A percentile compares a stretch with the other conserved stretches of the same genome.
Evolutionary conservation across 352 stramenopile species (phyloP).

Genomic region (Pythium grandisporangium): DNA sequence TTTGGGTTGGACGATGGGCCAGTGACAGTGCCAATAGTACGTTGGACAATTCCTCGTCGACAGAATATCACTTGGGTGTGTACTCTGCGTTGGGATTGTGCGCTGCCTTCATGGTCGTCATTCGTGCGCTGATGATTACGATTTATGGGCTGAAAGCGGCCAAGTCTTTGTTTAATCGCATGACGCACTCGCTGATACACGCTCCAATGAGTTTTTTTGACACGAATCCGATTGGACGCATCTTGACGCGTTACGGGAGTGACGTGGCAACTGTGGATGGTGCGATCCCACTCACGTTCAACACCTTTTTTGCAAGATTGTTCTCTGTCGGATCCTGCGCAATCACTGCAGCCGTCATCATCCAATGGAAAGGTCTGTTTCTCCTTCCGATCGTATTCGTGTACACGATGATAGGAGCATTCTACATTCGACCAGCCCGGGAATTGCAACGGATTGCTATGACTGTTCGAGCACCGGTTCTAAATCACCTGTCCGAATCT

Average conservation of each 20-base stretch:
- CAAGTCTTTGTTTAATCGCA: slow-evolving; percentile 67
- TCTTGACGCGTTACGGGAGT: slow-evolving; percentile 80
- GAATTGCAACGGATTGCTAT: slow-evolving; percentile 36
- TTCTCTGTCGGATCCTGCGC: slow-evolving; percentile 42
- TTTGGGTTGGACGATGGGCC: slow-evolving; percentile 86
- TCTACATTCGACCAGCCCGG: slow-evolving; percentile 29
- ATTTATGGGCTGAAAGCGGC: slow-evolving; percentile 6
- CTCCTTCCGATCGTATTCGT: slow-evolving; percentile 57
- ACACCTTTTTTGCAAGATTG: slow-evolving; percentile 31
- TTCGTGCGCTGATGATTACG: background rate
- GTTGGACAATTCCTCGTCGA: too few species aligned
- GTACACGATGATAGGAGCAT: slow-evolving; percentile 44
- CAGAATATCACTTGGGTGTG: background rate
- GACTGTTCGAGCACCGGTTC: slow-evolving; percentile 28
- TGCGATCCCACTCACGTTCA: slow-evolving; percentile 13
- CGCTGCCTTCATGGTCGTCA: background rate
- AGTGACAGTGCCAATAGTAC: slow-evolving; percentile 1
- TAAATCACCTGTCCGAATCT: slow-evolving; percentile 34
- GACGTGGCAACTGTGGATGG: slow-evolving; percentile 82
- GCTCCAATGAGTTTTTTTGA: slow-evolving; percentile 88
- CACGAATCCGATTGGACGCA: slow-evolving; percentile 73
- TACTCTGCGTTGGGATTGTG: background rate
- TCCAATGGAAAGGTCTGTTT: slow-evolving; percentile 44
- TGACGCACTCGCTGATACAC: slow-evolving; percentile 68
- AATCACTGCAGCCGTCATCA: slow-evolving; percentile 46